Evolutionary conservation across 768 basidiomycete species (phyloP), one percentile per base, ranked within the genome.

Genomic region (Lactifluus subvellereus): DNA sequence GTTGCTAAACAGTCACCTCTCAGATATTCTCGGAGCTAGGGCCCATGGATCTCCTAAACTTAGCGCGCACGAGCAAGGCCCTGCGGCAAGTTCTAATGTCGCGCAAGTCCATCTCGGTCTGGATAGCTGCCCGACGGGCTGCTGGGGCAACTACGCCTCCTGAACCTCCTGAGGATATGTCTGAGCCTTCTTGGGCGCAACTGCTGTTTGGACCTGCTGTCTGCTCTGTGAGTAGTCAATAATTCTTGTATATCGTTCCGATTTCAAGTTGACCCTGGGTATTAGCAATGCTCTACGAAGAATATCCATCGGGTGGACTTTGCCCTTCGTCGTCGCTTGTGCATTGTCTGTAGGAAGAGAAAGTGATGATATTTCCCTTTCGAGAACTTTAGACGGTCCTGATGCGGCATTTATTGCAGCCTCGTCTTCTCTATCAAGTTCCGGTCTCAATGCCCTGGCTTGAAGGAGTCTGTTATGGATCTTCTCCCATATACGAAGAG

Each of bases 111-210:
- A 22, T 57, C 6, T 62, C 45, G 13, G 40, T 67, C 7, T 67
- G 66, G 66, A 52, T 63, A 42, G 13, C 11, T 30, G 55, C 48
- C 16, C 66, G 66, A 43, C 50, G 40, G 18, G 52, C 49, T 37
- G 60, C 57, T 1, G 61, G 52, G 18, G 38, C 37, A 11, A 48
- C 49, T 5, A 53, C 3, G 35, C 59, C 43, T 50, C 66, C 66
- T 14, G 64, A 67, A 8, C 59, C 59, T 14, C 66, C 66, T 0
- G 66, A 67, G n/a, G 64, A 66, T 32, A 66, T 67, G 58, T 66
- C 66, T 18, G 66, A 67, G 42, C 66, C 66, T 10, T 59, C 64
- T 13, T 67, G 66, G 66, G 66, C 65, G 20, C 45, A 66, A 20
- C 55, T 67, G 18, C 2, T 67, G 18, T 67, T 65, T 10, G 64